Evolutionary conservation across 345 rosid genomes (phyloP).

Genomic region (Melastoma malabathricum): DNA sequence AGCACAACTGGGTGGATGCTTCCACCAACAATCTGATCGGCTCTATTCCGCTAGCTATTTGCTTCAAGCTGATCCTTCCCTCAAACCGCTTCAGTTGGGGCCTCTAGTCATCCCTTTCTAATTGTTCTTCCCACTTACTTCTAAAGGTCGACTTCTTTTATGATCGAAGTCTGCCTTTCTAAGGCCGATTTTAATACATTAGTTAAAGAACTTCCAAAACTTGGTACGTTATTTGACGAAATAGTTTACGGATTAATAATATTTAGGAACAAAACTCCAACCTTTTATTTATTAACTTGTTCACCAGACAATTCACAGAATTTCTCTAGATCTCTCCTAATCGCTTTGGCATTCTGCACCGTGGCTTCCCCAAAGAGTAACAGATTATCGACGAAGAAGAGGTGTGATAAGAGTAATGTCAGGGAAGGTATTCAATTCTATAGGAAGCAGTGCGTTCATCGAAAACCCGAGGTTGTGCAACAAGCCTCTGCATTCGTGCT

Average conservation of each 20-base stretch:
- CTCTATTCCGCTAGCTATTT: constrained; percentile 60
- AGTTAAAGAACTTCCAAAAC: too few species aligned
- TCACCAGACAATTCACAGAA: too few species aligned
- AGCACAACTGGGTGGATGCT: constrained; percentile 79
- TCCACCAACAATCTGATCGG: constrained; percentile 73
- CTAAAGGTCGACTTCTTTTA: constrained; percentile 64
- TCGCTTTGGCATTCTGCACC: too few species aligned
- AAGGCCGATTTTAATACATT: too few species aligned
- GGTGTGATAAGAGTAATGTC: constrained; percentile 55
- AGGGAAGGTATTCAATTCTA: constrained; percentile 31
- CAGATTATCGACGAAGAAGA: too few species aligned
- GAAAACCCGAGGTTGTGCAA: constrained; percentile 77
- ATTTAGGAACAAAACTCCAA: too few species aligned
- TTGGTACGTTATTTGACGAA: too few species aligned
- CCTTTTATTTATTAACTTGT: too few species aligned
- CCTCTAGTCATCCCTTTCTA: constrained; percentile 54
- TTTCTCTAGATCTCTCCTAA: too few species aligned
- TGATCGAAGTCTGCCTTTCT: too few species aligned
- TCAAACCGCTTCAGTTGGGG: constrained; percentile 58
- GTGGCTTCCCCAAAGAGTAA: too few species aligned
- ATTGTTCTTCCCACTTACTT: constrained; percentile 77
- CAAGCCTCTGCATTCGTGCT: constrained; percentile 49
- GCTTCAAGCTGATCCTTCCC: constrained; percentile 68
- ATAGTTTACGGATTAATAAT: too few species aligned
- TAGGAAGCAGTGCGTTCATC: constrained; percentile 48